Evolutionary conservation across 805 yeast genomes (phyloP).

Genomic region (Nakazawaea holstii): DNA sequence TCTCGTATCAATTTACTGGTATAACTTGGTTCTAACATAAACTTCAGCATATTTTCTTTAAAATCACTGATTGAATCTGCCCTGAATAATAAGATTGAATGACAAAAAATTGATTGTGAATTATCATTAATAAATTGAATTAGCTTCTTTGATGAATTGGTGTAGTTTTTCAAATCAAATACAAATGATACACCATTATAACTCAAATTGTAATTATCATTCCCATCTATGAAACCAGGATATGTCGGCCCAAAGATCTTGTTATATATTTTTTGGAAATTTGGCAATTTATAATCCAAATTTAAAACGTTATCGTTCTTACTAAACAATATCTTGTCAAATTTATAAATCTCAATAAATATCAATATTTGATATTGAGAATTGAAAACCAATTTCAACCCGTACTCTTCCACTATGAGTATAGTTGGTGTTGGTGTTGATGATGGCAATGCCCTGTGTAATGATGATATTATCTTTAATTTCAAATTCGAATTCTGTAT

Average conservation of each 20-base stretch:
- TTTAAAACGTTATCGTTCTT: constrained; percentile 1
- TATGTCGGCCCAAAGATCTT: constrained; percentile 59
- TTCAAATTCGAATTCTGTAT: constrained; percentile 13
- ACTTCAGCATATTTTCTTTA: constrained; percentile 9
- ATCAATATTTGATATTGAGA: constrained; percentile 1
- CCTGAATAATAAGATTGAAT: constrained; percentile 32
- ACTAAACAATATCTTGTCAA: constrained; percentile 3
- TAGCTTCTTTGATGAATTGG: constrained; percentile 1
- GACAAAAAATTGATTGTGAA: constrained; percentile 30
- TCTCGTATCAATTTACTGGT: background rate
- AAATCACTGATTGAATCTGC: constrained; percentile 27
- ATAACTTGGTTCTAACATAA: background rate
- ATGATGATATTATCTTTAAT: constrained; percentile 2
- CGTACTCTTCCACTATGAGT: constrained; percentile 11
- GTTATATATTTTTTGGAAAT: constrained; percentile 44
- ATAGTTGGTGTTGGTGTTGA: background rate
- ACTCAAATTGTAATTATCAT: constrained; percentile 35
- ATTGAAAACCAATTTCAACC: constrained; percentile 16
- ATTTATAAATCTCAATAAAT: constrained; percentile 15
- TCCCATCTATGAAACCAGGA: constrained; percentile 37
- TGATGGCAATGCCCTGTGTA: background rate
- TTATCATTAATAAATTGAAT: constrained; percentile 20
- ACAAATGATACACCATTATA: constrained; percentile 55
- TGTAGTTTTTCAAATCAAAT: constrained; percentile 24
- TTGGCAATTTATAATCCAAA: constrained; percentile 9